Percentiles rank a stretch among this genome's conserved stretches.
Evolutionary conservation across 2,329 filamentous ascomycete genomes (phyloP).

Genomic region (Trichothecium roseum): DNA sequence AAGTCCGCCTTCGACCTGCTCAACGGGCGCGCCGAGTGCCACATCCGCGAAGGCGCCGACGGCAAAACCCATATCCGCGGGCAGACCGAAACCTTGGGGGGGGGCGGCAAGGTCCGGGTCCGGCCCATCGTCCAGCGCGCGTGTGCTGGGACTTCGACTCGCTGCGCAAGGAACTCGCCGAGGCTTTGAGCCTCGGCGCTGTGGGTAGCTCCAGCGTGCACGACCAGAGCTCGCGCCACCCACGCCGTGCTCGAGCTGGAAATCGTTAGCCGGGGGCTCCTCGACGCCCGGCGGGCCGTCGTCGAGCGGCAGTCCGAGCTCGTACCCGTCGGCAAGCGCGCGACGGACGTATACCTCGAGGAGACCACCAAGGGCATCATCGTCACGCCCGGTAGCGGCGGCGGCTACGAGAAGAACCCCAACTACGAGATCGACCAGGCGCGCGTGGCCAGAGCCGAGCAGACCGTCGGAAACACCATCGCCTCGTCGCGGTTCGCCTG

Average conservation of each 20-base stretch:
- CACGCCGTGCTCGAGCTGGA: conserved; percentile 32
- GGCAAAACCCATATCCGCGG: conserved; percentile 28
- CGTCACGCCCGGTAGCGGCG: too few relatives aligned
- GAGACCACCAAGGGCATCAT: too few relatives aligned
- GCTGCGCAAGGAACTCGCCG: conserved; percentile 15
- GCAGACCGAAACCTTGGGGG: conserved; percentile 26
- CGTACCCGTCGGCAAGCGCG: too few relatives aligned
- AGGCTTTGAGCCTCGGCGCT: conserved; percentile 17
- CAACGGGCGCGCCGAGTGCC: conserved; percentile 23
- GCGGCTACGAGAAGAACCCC: too few relatives aligned
- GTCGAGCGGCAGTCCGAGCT: conserved; percentile 31
- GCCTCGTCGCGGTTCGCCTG: conserved; percentile 12
- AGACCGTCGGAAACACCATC: conserved; percentile 14
- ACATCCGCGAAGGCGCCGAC: conserved; percentile 28
- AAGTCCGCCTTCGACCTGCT: conserved; percentile 31
- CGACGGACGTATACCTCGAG: too few relatives aligned
- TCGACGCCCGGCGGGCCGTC: conserved; percentile 23
- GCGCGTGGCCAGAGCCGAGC: too few relatives aligned
- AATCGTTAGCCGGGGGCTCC: conserved; percentile 22
- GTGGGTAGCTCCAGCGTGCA: conserved; percentile 28
- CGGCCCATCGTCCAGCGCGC: conserved; percentile 21
- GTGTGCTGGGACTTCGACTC: conserved; percentile 25
- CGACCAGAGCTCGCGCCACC: conserved; percentile 31
- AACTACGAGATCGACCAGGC: too few relatives aligned
- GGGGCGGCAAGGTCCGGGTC: conserved; percentile 29